Conservation (phyloP, 192 early-diverging fungal genomes). For the Rhizoclosmatium globosum region DNA sequence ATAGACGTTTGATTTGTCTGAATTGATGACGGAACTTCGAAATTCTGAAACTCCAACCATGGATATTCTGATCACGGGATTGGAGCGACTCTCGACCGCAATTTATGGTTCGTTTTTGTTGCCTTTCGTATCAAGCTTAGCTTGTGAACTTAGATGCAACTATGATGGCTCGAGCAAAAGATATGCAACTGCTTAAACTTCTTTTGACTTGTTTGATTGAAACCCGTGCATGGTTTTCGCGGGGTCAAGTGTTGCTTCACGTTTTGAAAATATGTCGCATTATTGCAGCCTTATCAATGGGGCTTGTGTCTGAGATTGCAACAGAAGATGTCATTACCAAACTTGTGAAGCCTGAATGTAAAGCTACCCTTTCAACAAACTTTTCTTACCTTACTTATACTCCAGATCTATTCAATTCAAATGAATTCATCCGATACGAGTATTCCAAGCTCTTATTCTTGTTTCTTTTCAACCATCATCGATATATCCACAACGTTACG, state of each 20-base stretch:
- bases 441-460: conserved; percentile 39
- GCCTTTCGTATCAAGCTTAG: background rate
- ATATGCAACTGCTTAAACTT: background rate
- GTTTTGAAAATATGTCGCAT: conserved; percentile 24
- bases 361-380: background rate
- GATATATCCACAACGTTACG: background rate
- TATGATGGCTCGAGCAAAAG: conserved; percentile 10
- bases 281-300: background rate
- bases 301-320: background rate
- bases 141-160: background rate
- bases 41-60: background rate
- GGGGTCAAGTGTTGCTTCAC: background rate
- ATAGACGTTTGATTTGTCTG: background rate
- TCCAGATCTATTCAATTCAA: conserved; percentile 42
- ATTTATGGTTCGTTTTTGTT: conserved; percentile 7
- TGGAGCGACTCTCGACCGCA: conserved; percentile 11
- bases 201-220: conserved; percentile 20
- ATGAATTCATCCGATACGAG: conserved; percentile 43
- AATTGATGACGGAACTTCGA: background rate
- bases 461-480: conserved; percentile 40
- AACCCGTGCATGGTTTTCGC: background rate
- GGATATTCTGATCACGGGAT: background rate
- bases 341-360: conserved; percentile 20
- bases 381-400: background rate
- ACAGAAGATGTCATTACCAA: background rate